A percentile compares a stretch with the other conserved stretches of the same genome.
Conservation (phyloP, 2,329 filamentous ascomycete species). For the Ascochyta pisi region DNA sequence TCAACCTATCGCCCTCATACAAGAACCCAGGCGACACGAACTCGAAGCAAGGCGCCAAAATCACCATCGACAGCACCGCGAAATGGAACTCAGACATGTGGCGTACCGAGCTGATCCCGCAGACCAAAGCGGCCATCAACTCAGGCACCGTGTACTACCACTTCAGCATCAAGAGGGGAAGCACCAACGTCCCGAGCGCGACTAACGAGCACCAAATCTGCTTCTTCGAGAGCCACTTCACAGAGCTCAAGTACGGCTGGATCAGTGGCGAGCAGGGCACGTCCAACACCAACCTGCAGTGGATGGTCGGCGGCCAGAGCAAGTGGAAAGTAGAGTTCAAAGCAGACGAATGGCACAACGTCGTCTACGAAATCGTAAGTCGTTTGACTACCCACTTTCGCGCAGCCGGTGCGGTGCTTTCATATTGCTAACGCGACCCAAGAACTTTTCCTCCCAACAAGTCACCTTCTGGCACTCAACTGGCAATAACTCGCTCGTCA, state of each 20-base stretch:
- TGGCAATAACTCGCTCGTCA: constrained; percentile 62
- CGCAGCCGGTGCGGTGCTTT: no score
- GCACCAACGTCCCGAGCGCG: constrained; percentile 65
- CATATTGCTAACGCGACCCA: not conserved
- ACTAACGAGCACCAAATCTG: constrained; percentile 72
- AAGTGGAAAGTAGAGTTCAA: constrained; percentile 69
- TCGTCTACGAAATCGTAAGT: constrained; percentile 71
- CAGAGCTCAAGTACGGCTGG: constrained; percentile 75
- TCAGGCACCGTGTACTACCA: constrained; percentile 74
- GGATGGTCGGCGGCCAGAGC: constrained; percentile 66
- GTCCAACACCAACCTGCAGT: constrained; percentile 64
- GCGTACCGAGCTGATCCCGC: constrained; percentile 75
- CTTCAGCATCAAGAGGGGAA: constrained; percentile 69
- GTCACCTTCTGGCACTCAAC: constrained; percentile 76
- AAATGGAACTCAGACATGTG: constrained; percentile 80
- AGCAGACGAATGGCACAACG: constrained; percentile 74
- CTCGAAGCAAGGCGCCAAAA: constrained; percentile 70
- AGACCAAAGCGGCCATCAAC: constrained; percentile 70
- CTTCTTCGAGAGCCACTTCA: constrained; percentile 75
- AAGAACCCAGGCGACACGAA: constrained; percentile 70
- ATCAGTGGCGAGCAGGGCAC: constrained; percentile 58
- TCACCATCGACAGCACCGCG: constrained; percentile 68
- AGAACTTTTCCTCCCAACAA: constrained; percentile 66
- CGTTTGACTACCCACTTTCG: no score
- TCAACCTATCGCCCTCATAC: constrained; percentile 65